These are phyloP conservation scores for Galeopsis tetrahit DNA, from an alignment of 257 asterid species.

Conservation along the genomic window DNA sequence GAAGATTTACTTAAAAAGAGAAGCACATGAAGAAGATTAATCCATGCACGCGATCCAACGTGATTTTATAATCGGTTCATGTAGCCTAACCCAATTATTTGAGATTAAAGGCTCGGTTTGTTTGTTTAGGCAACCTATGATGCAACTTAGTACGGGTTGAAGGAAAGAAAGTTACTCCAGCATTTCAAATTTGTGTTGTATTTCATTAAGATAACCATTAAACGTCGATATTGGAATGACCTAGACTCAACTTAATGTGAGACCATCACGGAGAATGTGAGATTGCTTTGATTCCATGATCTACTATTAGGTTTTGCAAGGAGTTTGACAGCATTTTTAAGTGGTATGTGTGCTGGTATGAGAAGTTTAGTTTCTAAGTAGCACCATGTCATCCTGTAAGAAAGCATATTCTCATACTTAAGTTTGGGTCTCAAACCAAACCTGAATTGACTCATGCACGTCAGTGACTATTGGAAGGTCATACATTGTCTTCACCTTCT, in stretches of 20 bases:
- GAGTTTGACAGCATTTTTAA: not conserved
- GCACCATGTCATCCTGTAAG: conserved; percentile 1
- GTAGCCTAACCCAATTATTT: too few species aligned
- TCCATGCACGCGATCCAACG: too few species aligned
- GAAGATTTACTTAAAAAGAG: too few species aligned
- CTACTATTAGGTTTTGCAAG: not conserved
- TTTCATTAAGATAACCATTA: not conserved
- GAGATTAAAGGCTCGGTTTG: too few species aligned
- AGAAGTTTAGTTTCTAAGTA: not conserved
- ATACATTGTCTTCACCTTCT: conserved; percentile 74
- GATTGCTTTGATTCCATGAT: not conserved
- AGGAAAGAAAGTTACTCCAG: not conserved
- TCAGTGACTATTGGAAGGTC: conserved; percentile 81
- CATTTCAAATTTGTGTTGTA: conserved; percentile 1
- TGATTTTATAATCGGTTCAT: too few species aligned
- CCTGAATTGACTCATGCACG: conserved; percentile 82
- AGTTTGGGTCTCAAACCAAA: conserved; percentile 26
- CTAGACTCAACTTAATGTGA: not conserved
- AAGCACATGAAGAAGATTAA: too few species aligned
- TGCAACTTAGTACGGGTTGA: not conserved
- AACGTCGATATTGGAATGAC: not conserved
- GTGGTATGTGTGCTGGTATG: not conserved
- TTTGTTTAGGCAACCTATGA: not conserved
- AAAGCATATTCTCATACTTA: not conserved
- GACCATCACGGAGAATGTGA: not conserved